Evolutionary conservation across 2,329 filamentous ascomycete genomes (phyloP), one percentile per base, ranked within the genome.

Genomic region (Aspergillus texensis): DNA sequence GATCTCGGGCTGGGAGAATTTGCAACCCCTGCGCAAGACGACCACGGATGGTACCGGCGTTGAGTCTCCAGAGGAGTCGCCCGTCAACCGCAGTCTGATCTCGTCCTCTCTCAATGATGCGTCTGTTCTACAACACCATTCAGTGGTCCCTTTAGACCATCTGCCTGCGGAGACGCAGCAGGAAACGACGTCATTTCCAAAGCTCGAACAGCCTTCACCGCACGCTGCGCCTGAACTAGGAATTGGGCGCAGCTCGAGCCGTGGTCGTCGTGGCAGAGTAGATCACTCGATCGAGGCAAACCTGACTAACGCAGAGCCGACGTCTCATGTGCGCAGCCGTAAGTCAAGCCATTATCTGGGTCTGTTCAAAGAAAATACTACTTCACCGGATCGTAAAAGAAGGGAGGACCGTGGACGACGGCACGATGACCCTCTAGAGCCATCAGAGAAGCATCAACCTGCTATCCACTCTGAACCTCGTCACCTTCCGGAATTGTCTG

Each of bases 301-400:
- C 34, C 72, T 89, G 62, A 81, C 86, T 46, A 86, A 86, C 67
- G 79, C 82, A 5, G 87, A 89, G 69, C 81, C 79, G 36, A 76
- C 79, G 32, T 78, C 82, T 30, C 82, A 86, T 68, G 84, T 85
- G 53, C 83, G 88, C 64, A 89, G 86, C 73, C 83, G 88, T 62
- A 90, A 90, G 75, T 86, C 88, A 48, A 89, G 86, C 71, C 87
- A 89, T 70, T 88, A 88, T 69, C 77, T 90, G 59, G 86, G 88
- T 14, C 77, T 90, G 6, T 90, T 89, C 77, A 88, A 88, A 70
- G 86, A 88, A 65, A 87, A 87, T 63, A 86, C 86, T 60, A 80
- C 79, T 8, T 82, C 82, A 28, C 82, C 84, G 36, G 83, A 85
- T 65, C 80, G 82, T 61, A 84, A 83, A 70, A 78, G 81, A 72